Base-by-base conservation (phyloP, 148 eudicot species). In the Vaccinium darrowii region DNA sequence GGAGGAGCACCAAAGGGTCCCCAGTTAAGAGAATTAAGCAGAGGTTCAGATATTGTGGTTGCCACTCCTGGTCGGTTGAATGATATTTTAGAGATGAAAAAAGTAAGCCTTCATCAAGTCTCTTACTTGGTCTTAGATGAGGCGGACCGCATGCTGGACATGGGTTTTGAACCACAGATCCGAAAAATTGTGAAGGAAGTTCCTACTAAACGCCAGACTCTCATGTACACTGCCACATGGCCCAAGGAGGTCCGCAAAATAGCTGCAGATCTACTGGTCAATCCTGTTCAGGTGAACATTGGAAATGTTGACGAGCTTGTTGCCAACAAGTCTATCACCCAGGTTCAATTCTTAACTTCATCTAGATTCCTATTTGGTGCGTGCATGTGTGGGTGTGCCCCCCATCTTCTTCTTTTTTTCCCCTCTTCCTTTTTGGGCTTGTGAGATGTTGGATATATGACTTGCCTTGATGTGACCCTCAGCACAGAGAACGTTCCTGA, bases 21-120 rank as follows among this genome's bases (percentile, higher is more conserved):
- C 77, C 99, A 97, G 71, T 81, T 97, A 82, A 90, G 87, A 71
- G 96, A 95, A 39, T 80, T 97, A 73, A 90, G 89, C 86, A 91
- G 93, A 88, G 99, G 99, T 36, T 91, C 83, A 36, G 98, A 97
- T 92, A 89, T 97, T 86, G 98, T 97, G 74, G 98, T 97, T 76
- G 99, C 99, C n/a, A 95, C 98, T 84, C 99, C 99, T 87, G 99
- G 99, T 76, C 98, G 99, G 65, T 84, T 97, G 91, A 97, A 97
- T 93, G 99, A 97, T 88, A 92, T 97, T 67, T 88, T 97, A 85
- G 98, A 97, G 88, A 90, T 88, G 92, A 94, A 84, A 88, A 92
- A 91, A 87, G 82, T 97, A 47, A 94, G 92, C 87, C 94, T 97
- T 56, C 88, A 90, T 88, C 98, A 97, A 89, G 91, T 97, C 49